Base-by-base conservation (phyloP, 208 protist genomes). In the Trypanosoma theileri region DNA sequence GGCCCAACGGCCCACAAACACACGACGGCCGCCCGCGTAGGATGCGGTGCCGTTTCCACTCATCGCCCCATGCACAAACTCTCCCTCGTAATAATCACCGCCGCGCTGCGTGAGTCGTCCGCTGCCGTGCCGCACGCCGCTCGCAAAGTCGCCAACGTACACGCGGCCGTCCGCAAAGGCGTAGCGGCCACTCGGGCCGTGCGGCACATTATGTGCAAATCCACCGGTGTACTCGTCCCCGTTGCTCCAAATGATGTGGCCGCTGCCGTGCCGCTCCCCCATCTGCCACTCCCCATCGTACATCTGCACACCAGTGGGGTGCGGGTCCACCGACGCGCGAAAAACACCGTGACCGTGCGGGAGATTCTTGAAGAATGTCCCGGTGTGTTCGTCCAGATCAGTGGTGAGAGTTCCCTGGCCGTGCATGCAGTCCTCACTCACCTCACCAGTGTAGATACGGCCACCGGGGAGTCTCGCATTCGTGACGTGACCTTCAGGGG, bases 61-160 rank as follows among this genome's bases (percentile, higher is more conserved):
- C 54, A 85, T 84, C 42, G 63, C 61, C 64, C 69, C 79, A 17
- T 69, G 59, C 0, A 77, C 68, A 60, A 88, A 93, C 45, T 74
- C 58, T 0, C 88, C 88, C 19, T 88, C 80, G 77, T 89, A 93
- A 22, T 71, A 73, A 69, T 91, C 82, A 6, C 79, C 84, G 62
- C 81, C 84, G 9, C 59, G 17, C 57, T 80, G 79, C 31, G 68
- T 74, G 3, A 91, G 48, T 2, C 70, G 62, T 12, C 88, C 88
- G 16, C 69, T 61, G 44, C 88, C 88, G 55, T 89, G 74, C 7
- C 71, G 78, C 50, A 78, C 63, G 31, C 86, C 88, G 28, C 65
- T 46, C 0, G n/a, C 50, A 35, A 79, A 87, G 52, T 73, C 69
- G 19, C 88, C 88, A 3, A 67, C 66, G 75, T 91, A 93, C 4